Percentiles rank a stretch among this genome's conserved stretches.
These are phyloP conservation scores for Epichloe gansuensis DNA, from an alignment of 2,329 filamentous ascomycete genomes.

Conservation along the genomic window DNA sequence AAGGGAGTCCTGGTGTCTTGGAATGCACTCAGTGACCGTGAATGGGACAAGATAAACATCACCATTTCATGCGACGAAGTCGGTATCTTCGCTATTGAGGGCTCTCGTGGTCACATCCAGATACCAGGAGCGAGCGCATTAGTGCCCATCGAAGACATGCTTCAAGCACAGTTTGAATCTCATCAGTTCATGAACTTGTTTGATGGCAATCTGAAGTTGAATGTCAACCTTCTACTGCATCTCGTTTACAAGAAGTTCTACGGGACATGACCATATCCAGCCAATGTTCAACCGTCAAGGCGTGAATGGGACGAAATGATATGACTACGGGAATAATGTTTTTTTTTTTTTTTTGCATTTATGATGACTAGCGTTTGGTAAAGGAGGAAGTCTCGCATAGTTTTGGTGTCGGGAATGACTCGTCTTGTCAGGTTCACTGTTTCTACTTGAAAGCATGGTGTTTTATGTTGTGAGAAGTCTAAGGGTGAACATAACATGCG, in stretches of 20 bases:
- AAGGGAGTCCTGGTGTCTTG: slow-evolving; percentile 93
- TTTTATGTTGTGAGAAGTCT: neutral
- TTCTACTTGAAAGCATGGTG: neutral
- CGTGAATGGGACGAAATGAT: neutral
- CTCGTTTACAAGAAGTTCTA: slow-evolving; percentile 99
- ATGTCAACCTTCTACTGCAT: slow-evolving; percentile 94
- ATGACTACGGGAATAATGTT: neutral
- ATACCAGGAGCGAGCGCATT: slow-evolving; percentile 84
- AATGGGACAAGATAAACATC: slow-evolving; percentile 86
- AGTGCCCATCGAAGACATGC: slow-evolving; percentile 79
- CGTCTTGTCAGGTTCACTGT: neutral
- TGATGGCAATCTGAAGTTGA: slow-evolving; percentile 71
- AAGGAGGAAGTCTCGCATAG: slow-evolving; percentile 1
- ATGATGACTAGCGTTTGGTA: neutral
- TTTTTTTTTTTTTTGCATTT: neutral
- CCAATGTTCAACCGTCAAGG: neutral
- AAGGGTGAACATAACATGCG: neutral
- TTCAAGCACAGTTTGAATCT: slow-evolving; percentile 95
- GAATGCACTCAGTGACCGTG: slow-evolving; percentile 66
- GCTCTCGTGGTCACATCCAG: slow-evolving; percentile 83
- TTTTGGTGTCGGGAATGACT: slow-evolving; percentile 1
- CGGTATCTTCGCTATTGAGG: slow-evolving; percentile 86
- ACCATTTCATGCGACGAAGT: slow-evolving; percentile 92
- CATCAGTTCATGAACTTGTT: slow-evolving; percentile 95
- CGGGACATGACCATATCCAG: slow-evolving; percentile 32